Evolutionary conservation across 192 early-diverging fungal genomes (phyloP).

Genomic region (Coemansia sp.): DNA sequence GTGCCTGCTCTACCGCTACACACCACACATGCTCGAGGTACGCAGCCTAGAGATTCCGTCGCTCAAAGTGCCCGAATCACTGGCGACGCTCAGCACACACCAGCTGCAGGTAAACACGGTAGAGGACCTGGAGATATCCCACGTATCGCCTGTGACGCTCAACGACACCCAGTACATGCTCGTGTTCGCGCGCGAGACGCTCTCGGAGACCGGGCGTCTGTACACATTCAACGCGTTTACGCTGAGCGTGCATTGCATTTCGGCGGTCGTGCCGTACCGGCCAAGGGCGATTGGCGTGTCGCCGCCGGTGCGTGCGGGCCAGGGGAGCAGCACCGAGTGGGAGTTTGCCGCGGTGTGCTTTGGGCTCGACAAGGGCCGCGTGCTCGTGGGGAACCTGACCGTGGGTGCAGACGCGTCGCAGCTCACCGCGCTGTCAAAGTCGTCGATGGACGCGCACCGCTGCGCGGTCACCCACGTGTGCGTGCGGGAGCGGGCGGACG

Average conservation of each 20-base stretch:
- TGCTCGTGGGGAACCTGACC: slow-evolving; percentile 30
- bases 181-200: slow-evolving; percentile 26
- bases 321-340: slow-evolving; percentile 38
- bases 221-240: slow-evolving; percentile 40
- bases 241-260: slow-evolving; percentile 16
- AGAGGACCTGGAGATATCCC: slow-evolving; percentile 27
- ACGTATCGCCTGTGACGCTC: slow-evolving; percentile 23
- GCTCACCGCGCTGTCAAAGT: slow-evolving; percentile 17
- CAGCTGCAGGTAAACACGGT: slow-evolving; percentile 26
- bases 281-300: slow-evolving; percentile 28
- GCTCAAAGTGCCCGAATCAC: slow-evolving; percentile 16
- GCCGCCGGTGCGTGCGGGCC: slow-evolving; percentile 23
- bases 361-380: slow-evolving; percentile 20
- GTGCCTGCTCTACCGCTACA: slow-evolving; percentile 33
- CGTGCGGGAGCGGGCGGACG: slow-evolving; percentile 11
- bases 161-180: slow-evolving; percentile 19
- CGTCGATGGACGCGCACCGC: slow-evolving; percentile 8
- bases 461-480: slow-evolving; percentile 10
- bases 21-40: slow-evolving; percentile 33
- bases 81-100: slow-evolving; percentile 33
- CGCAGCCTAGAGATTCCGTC: slow-evolving; percentile 12
- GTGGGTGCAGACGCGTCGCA: slow-evolving; percentile 20
- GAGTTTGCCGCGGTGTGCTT: slow-evolving; percentile 40
- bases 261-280: slow-evolving; percentile 20
- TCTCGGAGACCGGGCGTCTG: slow-evolving; percentile 8